Evolutionary conservation across 345 rosid species (phyloP), one percentile per base, ranked within the genome.

Genomic region (Populus davidiana): DNA sequence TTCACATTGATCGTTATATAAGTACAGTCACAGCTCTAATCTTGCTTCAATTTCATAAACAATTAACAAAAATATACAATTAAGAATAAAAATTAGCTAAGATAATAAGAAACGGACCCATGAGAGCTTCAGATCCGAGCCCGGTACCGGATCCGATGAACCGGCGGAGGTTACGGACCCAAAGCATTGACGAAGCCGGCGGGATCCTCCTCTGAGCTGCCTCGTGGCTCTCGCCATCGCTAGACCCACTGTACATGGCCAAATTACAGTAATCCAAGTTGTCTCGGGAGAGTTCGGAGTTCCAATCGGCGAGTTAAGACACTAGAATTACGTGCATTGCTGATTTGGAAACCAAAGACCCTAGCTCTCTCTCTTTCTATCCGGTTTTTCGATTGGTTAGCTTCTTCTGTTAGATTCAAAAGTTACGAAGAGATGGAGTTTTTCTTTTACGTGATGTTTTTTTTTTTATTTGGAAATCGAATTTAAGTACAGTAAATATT

Each of bases 121-220:
- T 94, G 33, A 96, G 84, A 35, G 98, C 98, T 88, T 96, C 99
- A 70, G 99, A 96, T 86, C 99, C 98, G 63, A 96, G 97, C 5
- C 99, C 97, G 21, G 97, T 88, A 20, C 99, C 98, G 81, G 98
- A 92, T 81, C 99, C 98, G 74, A 96, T 92, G 65, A 80, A 96
- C 20, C 97, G 91, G 11, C 97, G 91, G 82, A 96, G 92, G 75
- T 94, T 96, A 21, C 99, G 89, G 49, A 90, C 99, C 98, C 99
- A 96, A 36, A 80, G 91, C 99, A 96, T 96, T 38, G 99, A 90
- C 31, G 98, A 88, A 49, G 95, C 91, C 36, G 98, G 94, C 8
- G 98, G 97, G 85, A 95, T 91, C 97, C 89, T 93, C 85, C 96
- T 88, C 84, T 92, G 97, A 38, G 89, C 35, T 23, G 71, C 86